A percentile compares a stretch with the other conserved stretches of the same genome.
Conservation (phyloP, 2,329 filamentous ascomycete genomes). For the Aspergillus ochraceoroseus region DNA sequence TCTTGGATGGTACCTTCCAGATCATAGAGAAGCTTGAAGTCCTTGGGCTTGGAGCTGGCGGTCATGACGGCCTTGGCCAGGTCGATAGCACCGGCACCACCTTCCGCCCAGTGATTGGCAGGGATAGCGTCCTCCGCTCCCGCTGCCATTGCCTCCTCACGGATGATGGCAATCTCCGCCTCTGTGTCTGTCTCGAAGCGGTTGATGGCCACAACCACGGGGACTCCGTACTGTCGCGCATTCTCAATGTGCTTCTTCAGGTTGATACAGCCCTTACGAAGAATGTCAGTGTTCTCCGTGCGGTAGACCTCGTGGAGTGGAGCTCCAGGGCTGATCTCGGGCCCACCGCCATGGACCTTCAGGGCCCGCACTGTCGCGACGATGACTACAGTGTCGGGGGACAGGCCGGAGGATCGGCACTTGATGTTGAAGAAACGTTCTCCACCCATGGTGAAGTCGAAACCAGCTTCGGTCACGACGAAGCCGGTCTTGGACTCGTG, state of each 20-base stretch:
- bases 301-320: slow-evolving; percentile 82
- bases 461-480: slow-evolving; percentile 93
- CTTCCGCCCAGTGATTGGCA: slow-evolving; percentile 95
- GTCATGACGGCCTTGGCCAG: slow-evolving; percentile 81
- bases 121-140: slow-evolving; percentile 91
- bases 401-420: slow-evolving; percentile 87
- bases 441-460: slow-evolving; percentile 99
- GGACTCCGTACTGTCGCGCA: slow-evolving; percentile 80
- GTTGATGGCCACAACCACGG: slow-evolving; percentile 96
- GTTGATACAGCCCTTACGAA: slow-evolving; percentile 87
- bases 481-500: slow-evolving; percentile 78
- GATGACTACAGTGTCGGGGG: slow-evolving; percentile 88
- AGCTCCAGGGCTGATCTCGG: slow-evolving; percentile 84
- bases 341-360: slow-evolving; percentile 94
- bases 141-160: slow-evolving; percentile 84
- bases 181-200: slow-evolving; percentile 91
- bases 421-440: slow-evolving; percentile 99
- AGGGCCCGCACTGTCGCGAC: slow-evolving; percentile 93
- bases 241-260: slow-evolving; percentile 93
- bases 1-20: slow-evolving; percentile 75
- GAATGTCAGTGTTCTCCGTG: slow-evolving; percentile 86
- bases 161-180: slow-evolving; percentile 81
- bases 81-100: slow-evolving; percentile 82
- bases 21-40: slow-evolving; percentile 82
- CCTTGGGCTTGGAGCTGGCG: slow-evolving; percentile 74